phyloP scores from a whole-genome alignment of 2,329 filamentous ascomycete genomes.

The Coniosporium tulheliwenetii region DNA sequence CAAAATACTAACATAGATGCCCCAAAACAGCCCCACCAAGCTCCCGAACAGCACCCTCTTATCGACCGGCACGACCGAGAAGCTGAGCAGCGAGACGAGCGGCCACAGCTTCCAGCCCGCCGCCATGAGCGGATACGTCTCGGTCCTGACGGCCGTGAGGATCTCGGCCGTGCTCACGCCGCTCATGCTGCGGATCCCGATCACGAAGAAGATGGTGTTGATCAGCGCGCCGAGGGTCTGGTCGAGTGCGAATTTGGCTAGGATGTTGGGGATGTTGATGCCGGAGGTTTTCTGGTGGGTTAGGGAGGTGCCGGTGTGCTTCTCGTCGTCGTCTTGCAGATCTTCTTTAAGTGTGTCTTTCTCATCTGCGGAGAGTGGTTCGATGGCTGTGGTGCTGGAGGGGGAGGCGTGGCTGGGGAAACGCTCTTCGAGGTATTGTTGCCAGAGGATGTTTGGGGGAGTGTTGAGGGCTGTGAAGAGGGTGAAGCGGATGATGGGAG shows the following conservation, averaged over 20 bases:
- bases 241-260: conserved; percentile 52
- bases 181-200: conserved; percentile 37
- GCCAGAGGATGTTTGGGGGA: conserved; percentile 79
- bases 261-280: conserved; percentile 43
- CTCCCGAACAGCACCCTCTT: conserved; percentile 55
- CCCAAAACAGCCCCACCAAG: conserved; percentile 58
- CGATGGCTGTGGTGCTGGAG: conserved; percentile 24
- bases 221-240: conserved; percentile 49
- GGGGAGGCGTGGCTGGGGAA: conserved; percentile 50
- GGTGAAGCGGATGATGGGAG: conserved; percentile 61
- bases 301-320: neutral
- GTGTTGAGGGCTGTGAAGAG: conserved; percentile 57
- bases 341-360: too few species aligned
- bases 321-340: conserved; percentile 15
- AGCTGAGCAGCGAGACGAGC: conserved; percentile 52
- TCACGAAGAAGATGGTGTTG: conserved; percentile 51
- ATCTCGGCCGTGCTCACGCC: conserved; percentile 17
- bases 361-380: conserved; percentile 1
- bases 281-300: conserved; percentile 9
- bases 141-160: conserved; percentile 14
- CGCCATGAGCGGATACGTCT: conserved; percentile 34
- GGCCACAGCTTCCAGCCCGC: conserved; percentile 66
- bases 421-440: conserved; percentile 56
- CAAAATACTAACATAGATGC: conserved; percentile 53
- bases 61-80: conserved; percentile 56